Evolutionary conservation across 345 rosid genomes (phyloP).

Genomic region (Salix arbutifolia): DNA sequence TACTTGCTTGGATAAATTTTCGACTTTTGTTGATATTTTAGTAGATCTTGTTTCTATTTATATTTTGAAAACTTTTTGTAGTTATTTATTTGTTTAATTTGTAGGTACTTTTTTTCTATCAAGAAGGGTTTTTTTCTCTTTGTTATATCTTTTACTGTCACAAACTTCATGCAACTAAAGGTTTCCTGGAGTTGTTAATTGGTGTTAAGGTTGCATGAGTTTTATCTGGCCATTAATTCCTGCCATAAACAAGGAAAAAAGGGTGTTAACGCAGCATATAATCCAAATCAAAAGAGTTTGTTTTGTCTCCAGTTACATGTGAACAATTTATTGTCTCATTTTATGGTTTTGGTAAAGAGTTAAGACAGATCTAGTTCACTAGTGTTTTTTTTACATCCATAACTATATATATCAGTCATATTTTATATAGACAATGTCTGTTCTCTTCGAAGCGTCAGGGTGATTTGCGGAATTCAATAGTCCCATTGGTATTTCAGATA

Average conservation of each 20-base stretch:
- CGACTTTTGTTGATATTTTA: not conserved
- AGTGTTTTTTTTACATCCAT: not conserved
- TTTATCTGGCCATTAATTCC: not conserved
- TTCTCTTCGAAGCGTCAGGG: not conserved
- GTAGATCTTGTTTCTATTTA: constrained; percentile 3
- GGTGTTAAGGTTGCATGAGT: no score
- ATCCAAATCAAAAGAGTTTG: constrained; percentile 8
- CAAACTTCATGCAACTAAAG: no score
- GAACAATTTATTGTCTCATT: not conserved
- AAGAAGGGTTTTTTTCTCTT: no score
- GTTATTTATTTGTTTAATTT: no score
- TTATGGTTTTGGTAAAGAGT: constrained; percentile 4
- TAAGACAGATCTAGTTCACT: not conserved
- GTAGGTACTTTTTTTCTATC: no score
- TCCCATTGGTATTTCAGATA: not conserved
- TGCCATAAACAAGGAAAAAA: not conserved
- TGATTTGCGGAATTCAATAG: not conserved
- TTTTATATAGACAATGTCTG: not conserved
- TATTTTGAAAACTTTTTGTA: not conserved
- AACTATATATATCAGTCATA: not conserved
- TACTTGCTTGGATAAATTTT: not conserved
- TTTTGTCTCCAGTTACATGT: not conserved
- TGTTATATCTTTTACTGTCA: no score
- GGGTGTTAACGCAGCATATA: not conserved
- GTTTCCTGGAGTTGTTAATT: no score